phyloP scores from a whole-genome alignment of 73 alveolate genomes.

The Paramecium sonneborni region DNA sequence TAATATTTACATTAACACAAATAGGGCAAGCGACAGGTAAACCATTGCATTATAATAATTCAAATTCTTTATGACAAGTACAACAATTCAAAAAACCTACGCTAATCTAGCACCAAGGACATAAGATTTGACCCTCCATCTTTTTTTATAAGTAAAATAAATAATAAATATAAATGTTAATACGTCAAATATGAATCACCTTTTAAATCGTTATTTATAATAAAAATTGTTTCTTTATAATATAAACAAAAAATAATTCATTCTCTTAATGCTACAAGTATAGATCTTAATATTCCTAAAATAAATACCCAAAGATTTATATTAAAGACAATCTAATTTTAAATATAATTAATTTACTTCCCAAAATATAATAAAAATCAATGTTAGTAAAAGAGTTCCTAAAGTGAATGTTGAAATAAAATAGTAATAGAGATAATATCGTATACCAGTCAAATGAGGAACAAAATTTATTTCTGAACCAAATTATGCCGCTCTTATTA shows the following conservation, averaged over 20 bases:
- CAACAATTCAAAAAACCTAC: conserved; percentile 19
- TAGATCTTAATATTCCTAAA: not conserved
- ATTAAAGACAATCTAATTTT: not conserved
- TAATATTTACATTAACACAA: not conserved
- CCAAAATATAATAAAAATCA: not conserved
- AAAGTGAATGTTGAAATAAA: not conserved
- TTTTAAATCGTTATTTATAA: not conserved
- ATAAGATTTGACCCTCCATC: not conserved
- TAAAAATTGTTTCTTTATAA: not conserved
- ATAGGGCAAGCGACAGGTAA: not conserved
- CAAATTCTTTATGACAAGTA: not conserved
- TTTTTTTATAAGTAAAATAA: not conserved
- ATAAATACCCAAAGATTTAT: conserved; percentile 1
- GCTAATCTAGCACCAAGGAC: not conserved
- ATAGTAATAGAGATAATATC: not conserved
- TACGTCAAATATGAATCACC: not conserved
- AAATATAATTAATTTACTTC: not conserved
- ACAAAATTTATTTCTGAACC: not conserved
- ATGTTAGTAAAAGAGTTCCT: not conserved
- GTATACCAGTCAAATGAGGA: not conserved
- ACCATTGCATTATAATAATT: not conserved
- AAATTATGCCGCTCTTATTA: conserved; percentile 23
- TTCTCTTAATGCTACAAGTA: not conserved
- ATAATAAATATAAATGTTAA: not conserved
- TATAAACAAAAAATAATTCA: not conserved